Evolutionary conservation across 2,329 filamentous ascomycete genomes (phyloP), one percentile per base, ranked within the genome.

Genomic region (Fusarium napiforme): DNA sequence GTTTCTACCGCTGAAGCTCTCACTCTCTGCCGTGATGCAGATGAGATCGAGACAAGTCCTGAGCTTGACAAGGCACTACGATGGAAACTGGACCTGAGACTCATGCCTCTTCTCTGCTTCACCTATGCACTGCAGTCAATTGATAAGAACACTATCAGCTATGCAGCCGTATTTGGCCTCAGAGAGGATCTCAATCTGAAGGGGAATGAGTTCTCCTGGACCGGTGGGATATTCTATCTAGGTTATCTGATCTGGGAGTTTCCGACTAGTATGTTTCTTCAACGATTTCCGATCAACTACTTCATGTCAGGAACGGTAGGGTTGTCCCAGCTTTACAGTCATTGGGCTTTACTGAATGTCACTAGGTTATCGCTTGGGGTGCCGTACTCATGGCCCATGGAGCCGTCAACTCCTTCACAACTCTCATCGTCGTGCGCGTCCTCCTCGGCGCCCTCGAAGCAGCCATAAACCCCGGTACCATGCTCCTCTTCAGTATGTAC

Each of bases 401-500:
- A 12, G 62, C 64, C 3, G 45, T 67, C 5, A 47, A 37, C 9
- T 46, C 28, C 4, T 67, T 67, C 11, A 37, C 63, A 2, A 49
- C 64, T 0, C 10, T 67, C 0, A 21, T 59, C 8, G 62, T 65
- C 9, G 62, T 67, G 0, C 45, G 64, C 23, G 50, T 58, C 4
- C 18, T 67, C 0, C 64, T 67, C 9, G 62, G 64, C 3, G 64
- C 64, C 4, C 21, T 67, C 1, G 64, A 67, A 32, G 63, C 64
- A 7, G 64, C 64, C 0, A 67, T 67, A 1, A 67, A 67, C 0
- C 64, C 74, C 0, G 72, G 74, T 1, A 75, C 69, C 0, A 76
- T 76, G 74, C 52, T 75, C 1, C 32, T 76, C 0, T 73, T 75
- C 2, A 69, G 66, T 1, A 76, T 76, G 74, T 76, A 75, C 57